phyloP scores from a whole-genome alignment of 78 protist genomes.

The Isochrysis galbana region DNA sequence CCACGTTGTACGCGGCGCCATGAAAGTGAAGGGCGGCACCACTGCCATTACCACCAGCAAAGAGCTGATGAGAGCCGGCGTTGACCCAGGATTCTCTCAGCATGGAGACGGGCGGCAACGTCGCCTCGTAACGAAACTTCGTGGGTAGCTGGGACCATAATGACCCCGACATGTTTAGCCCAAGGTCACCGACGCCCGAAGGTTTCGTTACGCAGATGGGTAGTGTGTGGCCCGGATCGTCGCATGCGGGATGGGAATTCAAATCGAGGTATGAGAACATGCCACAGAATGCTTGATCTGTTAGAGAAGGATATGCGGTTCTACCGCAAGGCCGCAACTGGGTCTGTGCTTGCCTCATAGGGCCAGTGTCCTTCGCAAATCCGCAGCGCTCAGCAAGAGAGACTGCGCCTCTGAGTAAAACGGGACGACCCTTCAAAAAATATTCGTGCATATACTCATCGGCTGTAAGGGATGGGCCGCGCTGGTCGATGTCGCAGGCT shows the following conservation, averaged over 20 bases:
- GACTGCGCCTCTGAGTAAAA: not conserved
- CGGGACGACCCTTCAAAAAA: not conserved
- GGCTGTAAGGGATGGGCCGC: not conserved
- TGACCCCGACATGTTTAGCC: not conserved
- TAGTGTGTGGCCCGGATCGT: not conserved
- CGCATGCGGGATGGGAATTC: not conserved
- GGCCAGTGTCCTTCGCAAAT: not conserved
- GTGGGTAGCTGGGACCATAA: not conserved
- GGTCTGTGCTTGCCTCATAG: not conserved
- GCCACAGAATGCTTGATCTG: not conserved
- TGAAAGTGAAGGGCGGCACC: not conserved
- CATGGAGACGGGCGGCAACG: not conserved
- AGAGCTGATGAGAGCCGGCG: not conserved
- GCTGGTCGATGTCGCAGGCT: not conserved
- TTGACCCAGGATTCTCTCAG: not conserved
- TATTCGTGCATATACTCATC: not conserved
- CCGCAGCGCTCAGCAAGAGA: not conserved
- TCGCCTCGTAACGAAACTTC: not conserved
- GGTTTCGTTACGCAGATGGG: not conserved
- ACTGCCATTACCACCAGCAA: not conserved
- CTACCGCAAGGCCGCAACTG: not conserved
- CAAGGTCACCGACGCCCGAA: not conserved
- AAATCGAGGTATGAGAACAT: not conserved
- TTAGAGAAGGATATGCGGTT: not conserved
- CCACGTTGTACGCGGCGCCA: not conserved